These are phyloP conservation scores for Silene coronaria DNA, from an alignment of 179 eudicot species.

Conservation along the genomic window DNA sequence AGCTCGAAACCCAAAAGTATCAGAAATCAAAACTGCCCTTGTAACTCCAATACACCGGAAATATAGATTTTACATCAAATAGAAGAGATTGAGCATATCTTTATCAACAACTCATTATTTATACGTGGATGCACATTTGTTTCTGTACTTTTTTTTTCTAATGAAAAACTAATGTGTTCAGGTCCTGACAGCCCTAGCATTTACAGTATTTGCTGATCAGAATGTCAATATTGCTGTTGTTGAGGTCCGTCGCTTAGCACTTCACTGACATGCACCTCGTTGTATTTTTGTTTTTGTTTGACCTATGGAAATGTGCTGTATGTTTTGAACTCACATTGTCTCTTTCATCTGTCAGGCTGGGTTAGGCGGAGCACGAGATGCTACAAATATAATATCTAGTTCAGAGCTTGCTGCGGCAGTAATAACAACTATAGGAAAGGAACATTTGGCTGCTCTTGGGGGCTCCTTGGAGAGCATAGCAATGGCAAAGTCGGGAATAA, in stretches of 20 bases:
- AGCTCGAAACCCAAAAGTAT: no score
- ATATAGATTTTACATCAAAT: background rate
- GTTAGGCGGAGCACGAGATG: constrained; percentile 94
- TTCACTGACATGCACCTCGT: background rate
- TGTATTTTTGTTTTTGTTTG: background rate
- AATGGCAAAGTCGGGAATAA: constrained; percentile 86
- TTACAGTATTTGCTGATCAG: constrained; percentile 68
- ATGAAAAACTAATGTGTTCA: constrained; percentile 25
- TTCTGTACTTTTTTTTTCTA: constrained; percentile 9
- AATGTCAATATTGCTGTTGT: constrained; percentile 71
- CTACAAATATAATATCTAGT: constrained; percentile 72
- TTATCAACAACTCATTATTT: background rate
- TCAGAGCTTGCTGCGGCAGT: constrained; percentile 68
- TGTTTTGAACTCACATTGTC: background rate
- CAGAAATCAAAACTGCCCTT: no score
- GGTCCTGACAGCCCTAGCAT: constrained; percentile 80
- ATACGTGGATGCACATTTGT: background rate
- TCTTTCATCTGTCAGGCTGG: constrained; percentile 56
- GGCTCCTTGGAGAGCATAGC: constrained; percentile 95
- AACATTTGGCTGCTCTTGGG: constrained; percentile 95
- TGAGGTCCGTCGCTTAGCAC: constrained; percentile 43
- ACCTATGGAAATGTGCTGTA: background rate
- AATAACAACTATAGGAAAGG: constrained; percentile 80
- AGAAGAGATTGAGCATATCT: background rate
- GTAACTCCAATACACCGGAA: no score